phyloP scores from a whole-genome alignment of 2,329 filamentous ascomycete species.

The Venturia carpophila region DNA sequence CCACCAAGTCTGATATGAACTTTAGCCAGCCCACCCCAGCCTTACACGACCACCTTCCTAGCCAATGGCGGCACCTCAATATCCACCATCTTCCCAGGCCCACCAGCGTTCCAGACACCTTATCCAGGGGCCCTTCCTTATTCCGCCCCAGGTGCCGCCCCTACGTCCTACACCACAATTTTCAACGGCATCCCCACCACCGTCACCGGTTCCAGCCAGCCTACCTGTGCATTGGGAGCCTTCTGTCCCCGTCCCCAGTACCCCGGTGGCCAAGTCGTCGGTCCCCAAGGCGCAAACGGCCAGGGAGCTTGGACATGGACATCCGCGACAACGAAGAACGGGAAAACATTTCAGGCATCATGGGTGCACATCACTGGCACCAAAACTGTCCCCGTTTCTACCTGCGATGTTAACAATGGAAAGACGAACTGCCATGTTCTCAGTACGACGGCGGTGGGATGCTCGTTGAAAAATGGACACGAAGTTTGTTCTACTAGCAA shows the following conservation, averaged over 20 bases:
- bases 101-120: neutral
- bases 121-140: neutral
- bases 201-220: neutral
- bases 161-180: neutral
- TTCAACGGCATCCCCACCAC: constrained; percentile 1
- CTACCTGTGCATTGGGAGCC: neutral
- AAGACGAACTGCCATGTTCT: constrained; percentile 7
- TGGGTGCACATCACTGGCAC: constrained; percentile 13
- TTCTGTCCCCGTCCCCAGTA: constrained; percentile 3
- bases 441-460: constrained; percentile 1
- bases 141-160: neutral
- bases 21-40: neutral
- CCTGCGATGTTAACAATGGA: constrained; percentile 7
- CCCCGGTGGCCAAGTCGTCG: neutral
- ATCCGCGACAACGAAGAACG: constrained; percentile 3
- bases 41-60: constrained; percentile 3
- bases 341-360: constrained; percentile 4
- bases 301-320: constrained; percentile 9
- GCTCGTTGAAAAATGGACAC: neutral
- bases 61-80: constrained; percentile 7
- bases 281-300: neutral
- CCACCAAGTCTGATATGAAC: no score
- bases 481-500: constrained; percentile 7
- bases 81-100: constrained; percentile 4
- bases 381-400: neutral